Percentiles rank a stretch among this genome's conserved stretches.
Conservation (phyloP, 805 yeast genomes). For the Trichomonascus vanleenenianus region DNA sequence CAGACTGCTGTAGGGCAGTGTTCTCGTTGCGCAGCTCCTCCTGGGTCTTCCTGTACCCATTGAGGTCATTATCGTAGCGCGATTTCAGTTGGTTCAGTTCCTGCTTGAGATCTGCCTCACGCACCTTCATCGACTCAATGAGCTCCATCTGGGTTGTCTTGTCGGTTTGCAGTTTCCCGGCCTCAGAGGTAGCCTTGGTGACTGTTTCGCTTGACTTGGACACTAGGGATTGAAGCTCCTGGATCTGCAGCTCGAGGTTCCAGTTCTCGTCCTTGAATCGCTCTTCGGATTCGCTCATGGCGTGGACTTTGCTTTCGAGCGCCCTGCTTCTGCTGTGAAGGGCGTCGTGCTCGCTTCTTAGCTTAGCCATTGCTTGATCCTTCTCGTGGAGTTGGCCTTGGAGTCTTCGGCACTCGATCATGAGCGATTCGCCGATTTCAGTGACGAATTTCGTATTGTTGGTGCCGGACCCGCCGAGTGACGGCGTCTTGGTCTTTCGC, state of each 20-base stretch:
- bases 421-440: conserved; percentile 26
- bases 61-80: conserved; percentile 21
- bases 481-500: neutral
- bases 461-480: conserved; percentile 2
- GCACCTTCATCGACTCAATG: conserved; percentile 23
- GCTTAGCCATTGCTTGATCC: conserved; percentile 12
- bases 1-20: conserved; percentile 11
- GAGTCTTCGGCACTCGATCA: conserved; percentile 28
- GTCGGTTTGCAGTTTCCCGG: conserved; percentile 17
- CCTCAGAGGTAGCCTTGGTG: conserved; percentile 20
- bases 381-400: conserved; percentile 18
- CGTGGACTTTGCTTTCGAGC: conserved; percentile 17
- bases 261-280: conserved; percentile 30
- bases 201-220: conserved; percentile 18
- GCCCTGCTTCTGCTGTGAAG: conserved; percentile 14
- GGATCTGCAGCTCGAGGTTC: conserved; percentile 30
- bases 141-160: conserved; percentile 20
- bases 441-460: conserved; percentile 26
- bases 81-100: conserved; percentile 18
- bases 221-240: conserved; percentile 22
- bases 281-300: conserved; percentile 22
- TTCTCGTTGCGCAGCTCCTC: conserved; percentile 23
- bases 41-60: conserved; percentile 14
- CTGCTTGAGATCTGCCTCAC: conserved; percentile 23
- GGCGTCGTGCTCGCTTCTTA: conserved; percentile 14